These are phyloP conservation scores for Venturia asperata DNA, from an alignment of 2,329 filamentous ascomycete species.

Conservation along the genomic window DNA sequence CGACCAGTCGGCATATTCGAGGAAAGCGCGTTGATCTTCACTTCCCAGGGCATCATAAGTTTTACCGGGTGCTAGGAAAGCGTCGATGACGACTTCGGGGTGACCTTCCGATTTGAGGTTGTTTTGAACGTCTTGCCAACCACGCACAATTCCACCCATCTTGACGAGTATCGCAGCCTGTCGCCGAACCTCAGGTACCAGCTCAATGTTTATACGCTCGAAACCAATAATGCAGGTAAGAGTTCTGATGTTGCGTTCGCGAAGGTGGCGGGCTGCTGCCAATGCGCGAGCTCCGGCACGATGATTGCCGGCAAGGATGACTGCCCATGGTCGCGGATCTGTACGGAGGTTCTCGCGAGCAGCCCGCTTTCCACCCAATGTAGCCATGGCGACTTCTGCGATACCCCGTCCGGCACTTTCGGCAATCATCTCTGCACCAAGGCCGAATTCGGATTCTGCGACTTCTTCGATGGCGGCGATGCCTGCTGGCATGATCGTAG, in stretches of 20 bases:
- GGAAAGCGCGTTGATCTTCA: slow-evolving; percentile 73
- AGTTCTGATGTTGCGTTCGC: slow-evolving; percentile 73
- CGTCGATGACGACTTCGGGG: slow-evolving; percentile 79
- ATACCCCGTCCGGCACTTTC: slow-evolving; percentile 88
- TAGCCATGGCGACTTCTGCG: slow-evolving; percentile 69
- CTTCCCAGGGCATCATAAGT: slow-evolving; percentile 82
- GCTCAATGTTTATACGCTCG: slow-evolving; percentile 75
- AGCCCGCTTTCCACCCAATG: slow-evolving; percentile 52
- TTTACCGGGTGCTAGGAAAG: slow-evolving; percentile 75
- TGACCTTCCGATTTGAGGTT: slow-evolving; percentile 52
- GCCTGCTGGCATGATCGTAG: slow-evolving; percentile 61
- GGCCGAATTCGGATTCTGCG: slow-evolving; percentile 75
- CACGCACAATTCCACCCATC: slow-evolving; percentile 66
- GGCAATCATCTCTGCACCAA: slow-evolving; percentile 83
- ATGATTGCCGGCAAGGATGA: slow-evolving; percentile 93
- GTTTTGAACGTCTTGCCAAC: slow-evolving; percentile 52
- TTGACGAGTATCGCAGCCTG: slow-evolving; percentile 80
- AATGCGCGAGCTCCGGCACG: slow-evolving; percentile 79
- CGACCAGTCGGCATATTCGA: slow-evolving; percentile 88
- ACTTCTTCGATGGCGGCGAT: slow-evolving; percentile 92
- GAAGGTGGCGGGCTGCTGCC: slow-evolving; percentile 77
- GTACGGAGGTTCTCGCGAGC: slow-evolving; percentile 35
- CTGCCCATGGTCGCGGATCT: slow-evolving; percentile 49
- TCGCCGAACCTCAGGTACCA: slow-evolving; percentile 69
- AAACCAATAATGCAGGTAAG: slow-evolving; percentile 78